Base-by-base conservation (phyloP, 2,329 filamentous ascomycete species). In the Calcarisporium arbuscula region DNA sequence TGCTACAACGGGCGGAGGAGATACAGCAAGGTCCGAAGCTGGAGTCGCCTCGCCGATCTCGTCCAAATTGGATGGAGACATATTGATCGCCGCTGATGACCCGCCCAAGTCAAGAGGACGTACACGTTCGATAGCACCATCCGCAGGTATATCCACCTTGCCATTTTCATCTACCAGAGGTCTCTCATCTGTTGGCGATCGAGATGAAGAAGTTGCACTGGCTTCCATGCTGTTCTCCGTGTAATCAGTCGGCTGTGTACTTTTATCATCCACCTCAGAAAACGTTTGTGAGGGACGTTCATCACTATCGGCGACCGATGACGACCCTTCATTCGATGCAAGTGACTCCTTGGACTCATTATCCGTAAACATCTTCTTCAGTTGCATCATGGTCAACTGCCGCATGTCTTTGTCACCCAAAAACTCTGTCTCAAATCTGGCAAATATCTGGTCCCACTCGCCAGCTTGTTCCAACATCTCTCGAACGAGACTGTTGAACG, bases 351-450 rank as follows among this genome's bases (percentile, higher is more conserved):
- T 82, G 4, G 86, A 88, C 43, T 89, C 86, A 48, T 88, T 83
- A 55, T 96, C 89, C 7, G 90, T 77, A 53, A 98, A 98, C 56
- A 98, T 85, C 56, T 94, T 95, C 55, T 85, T 90, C 38, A 98
- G 68, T 54, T 98, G 94, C 42, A 95, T 72, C 39, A 90, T 87
- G 10, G 92, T 94, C 41, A 98, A 67, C 50, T 92, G 80, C 42
- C 88, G 77, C 51, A 98, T 94, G 62, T 98, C 92, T 52, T 94
- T 96, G 57, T 98, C 94, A 0, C 90, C 90, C 49, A 98, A 82
- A 61, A 90, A 98, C 48, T 94, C 85, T 28, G 80, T 77, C 55
- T 98, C 94, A 40, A 98, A 96, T 35, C 92, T 84, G 36, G 79
- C 72, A 62, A 98, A 98, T 0, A 79, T 79, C 17, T 82, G 79